These are phyloP conservation scores for Sonneratia alba DNA, from an alignment of 345 rosid species.

Conservation along the genomic window DNA sequence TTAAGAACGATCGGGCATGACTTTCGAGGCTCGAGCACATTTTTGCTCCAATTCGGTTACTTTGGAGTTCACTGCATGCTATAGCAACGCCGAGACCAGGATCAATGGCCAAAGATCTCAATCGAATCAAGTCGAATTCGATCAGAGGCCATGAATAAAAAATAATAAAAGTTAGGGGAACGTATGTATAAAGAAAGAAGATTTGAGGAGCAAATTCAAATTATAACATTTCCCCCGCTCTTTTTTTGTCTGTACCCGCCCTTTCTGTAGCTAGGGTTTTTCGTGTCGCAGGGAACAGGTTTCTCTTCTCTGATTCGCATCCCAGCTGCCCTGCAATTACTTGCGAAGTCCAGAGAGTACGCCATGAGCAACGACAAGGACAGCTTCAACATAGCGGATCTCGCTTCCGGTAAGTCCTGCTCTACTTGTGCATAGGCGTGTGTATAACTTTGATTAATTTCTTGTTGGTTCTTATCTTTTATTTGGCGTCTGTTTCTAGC, in stretches of 20 bases:
- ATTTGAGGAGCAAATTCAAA: background rate
- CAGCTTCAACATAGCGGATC: slow-evolving; percentile 59
- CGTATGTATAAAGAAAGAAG: background rate
- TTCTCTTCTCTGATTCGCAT: background rate
- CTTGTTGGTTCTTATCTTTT: background rate
- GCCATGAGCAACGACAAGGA: slow-evolving; percentile 63
- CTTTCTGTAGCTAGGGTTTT: background rate
- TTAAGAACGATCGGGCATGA: too few species aligned
- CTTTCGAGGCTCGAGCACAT: too few species aligned
- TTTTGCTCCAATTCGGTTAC: too few species aligned
- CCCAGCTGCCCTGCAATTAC: background rate
- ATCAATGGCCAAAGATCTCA: too few species aligned
- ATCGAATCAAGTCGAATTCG: too few species aligned
- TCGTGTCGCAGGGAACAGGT: background rate
- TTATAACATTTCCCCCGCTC: background rate
- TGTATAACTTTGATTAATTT: background rate
- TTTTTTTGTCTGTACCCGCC: background rate
- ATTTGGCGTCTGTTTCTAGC: slow-evolving; percentile 23
- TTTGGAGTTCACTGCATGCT: too few species aligned
- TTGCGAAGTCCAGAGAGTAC: background rate
- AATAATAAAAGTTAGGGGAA: background rate
- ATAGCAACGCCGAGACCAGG: too few species aligned
- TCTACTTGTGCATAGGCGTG: background rate
- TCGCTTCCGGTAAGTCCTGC: slow-evolving; percentile 40
- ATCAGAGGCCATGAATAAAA: background rate